Evolutionary conservation across 2,329 filamentous ascomycete species (phyloP), one percentile per base, ranked within the genome.

Genomic region (Pezicula carpinea): DNA sequence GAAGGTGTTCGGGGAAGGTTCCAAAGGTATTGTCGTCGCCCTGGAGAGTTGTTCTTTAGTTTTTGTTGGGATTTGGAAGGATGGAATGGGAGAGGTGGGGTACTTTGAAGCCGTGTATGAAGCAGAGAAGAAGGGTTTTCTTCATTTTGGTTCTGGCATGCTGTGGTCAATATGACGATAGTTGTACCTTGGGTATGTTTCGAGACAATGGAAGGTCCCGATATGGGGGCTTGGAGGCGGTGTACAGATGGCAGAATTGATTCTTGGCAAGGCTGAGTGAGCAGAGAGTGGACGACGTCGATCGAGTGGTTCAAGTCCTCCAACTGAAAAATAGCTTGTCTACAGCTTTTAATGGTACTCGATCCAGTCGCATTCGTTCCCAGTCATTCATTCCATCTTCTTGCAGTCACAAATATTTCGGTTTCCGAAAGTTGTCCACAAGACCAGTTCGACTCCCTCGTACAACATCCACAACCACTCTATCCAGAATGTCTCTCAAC

Each of bases 31-130:
- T 74, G 58, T 91, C 87, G 65, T 78, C 83, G 59, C 88, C 88
- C 83, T 87, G 55, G 13, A 44, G 38, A 33, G 15, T 31, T 17
- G 26, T 52, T 43, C 43, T 44, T 33, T 41, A 15, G 31, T 15
- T n/a, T 23, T 23, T 3, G 19, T 39, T n/a, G 34, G 29, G 47
- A 13, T 32, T n/a, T 17, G 38, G 36, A 7, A 15, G 14, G 4
- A 4, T 39, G n/a, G n/a, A 45, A 6, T 15, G 7, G 14, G 5
- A 47, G 14, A 11, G 5, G 11, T 1, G 26, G 52, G 59, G 35
- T 60, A 82, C 80, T 77, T 93, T 89, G 79, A 95, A 95, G 64
- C 89, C 89, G 67, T 95, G 89, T 51, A 93, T 88, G 66, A 93
- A 93, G 63, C 86, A 87, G 50, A 95, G 70, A 33, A 95, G 69